phyloP scores from a whole-genome alignment of 1,284 basidiomycete genomes.

The Heterobasidion annosum region DNA sequence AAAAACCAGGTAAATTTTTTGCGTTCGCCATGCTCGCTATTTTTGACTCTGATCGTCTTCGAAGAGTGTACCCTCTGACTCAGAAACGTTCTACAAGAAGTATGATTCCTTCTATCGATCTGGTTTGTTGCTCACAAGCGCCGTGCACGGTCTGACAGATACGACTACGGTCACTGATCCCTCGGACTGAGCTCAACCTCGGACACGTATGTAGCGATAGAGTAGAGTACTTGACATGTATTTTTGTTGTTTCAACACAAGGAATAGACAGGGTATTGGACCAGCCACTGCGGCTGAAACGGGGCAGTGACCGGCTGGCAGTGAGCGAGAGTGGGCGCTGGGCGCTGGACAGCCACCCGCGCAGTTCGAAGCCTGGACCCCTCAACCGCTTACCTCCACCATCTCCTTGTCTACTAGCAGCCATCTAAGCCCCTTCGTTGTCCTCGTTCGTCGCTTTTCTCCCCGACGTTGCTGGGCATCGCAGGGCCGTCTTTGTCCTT shows the following conservation, averaged over 20 bases:
- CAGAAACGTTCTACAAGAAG: conserved; percentile 88
- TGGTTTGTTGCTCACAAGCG: conserved; percentile 5
- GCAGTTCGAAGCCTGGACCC: no score
- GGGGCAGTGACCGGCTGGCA: no score
- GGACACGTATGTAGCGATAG: background rate
- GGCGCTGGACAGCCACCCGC: no score
- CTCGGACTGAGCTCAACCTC: conserved; percentile 3
- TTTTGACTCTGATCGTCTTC: conserved; percentile 2
- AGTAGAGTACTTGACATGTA: background rate
- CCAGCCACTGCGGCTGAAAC: background rate
- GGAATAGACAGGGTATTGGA: no score
- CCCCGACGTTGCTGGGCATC: conserved; percentile 23
- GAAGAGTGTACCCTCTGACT: conserved; percentile 58
- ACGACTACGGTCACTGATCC: conserved; percentile 53
- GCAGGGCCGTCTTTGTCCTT: conserved; percentile 14
- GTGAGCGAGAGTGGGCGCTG: no score
- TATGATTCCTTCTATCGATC: conserved; percentile 25
- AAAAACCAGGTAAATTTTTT: conserved; percentile 40
- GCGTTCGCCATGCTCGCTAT: background rate
- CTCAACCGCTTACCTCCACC: background rate
- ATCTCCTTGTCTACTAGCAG: background rate
- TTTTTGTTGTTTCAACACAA: conserved; percentile 9
- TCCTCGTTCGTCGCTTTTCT: background rate
- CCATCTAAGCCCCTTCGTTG: conserved; percentile 8
- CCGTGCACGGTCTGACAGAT: conserved; percentile 29